phyloP scores from a whole-genome alignment of 208 protist genomes.

The Novymonas esmeraldas region DNA sequence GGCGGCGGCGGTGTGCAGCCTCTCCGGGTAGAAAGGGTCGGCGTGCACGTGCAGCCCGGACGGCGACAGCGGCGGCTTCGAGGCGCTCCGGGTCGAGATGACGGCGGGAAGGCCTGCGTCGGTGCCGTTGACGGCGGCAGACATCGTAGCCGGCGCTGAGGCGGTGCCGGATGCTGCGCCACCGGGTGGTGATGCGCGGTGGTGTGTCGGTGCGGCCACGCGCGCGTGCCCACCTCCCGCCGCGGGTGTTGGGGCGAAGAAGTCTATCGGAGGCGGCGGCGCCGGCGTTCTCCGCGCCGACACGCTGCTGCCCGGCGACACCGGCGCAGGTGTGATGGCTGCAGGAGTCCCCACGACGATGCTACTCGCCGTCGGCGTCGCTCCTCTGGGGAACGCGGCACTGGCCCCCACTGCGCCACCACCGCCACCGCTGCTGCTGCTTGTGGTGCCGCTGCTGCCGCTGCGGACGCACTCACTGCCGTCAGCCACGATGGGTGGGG shows the following conservation, averaged over 20 bases:
- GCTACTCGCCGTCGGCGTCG: too few species aligned
- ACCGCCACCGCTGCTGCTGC: too few species aligned
- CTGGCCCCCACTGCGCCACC: too few species aligned
- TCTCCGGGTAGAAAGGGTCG: slow-evolving; percentile 4
- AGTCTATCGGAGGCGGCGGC: slow-evolving; percentile 28
- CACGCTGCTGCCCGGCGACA: neutral
- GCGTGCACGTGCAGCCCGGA: slow-evolving; percentile 2
- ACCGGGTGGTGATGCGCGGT: too few species aligned
- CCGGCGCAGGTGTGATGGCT: neutral
- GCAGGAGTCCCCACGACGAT: neutral
- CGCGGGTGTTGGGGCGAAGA: neutral
- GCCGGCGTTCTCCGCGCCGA: slow-evolving; percentile 4
- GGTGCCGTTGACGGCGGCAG: too few species aligned
- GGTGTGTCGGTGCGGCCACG: too few species aligned
- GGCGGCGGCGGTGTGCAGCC: neutral
- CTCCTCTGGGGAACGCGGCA: too few species aligned
- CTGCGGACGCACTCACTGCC: neutral
- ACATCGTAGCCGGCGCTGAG: neutral
- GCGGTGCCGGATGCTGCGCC: neutral
- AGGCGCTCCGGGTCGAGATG: neutral
- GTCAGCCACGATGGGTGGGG: neutral
- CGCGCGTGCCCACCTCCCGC: neutral
- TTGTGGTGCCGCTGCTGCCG: neutral
- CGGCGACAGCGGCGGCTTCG: neutral
- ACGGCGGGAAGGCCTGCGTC: neutral